Evolutionary conservation across 129 eudicot genomes (phyloP), one percentile per base, ranked within the genome.

Genomic region (carrot (Daucus carota)): DNA sequence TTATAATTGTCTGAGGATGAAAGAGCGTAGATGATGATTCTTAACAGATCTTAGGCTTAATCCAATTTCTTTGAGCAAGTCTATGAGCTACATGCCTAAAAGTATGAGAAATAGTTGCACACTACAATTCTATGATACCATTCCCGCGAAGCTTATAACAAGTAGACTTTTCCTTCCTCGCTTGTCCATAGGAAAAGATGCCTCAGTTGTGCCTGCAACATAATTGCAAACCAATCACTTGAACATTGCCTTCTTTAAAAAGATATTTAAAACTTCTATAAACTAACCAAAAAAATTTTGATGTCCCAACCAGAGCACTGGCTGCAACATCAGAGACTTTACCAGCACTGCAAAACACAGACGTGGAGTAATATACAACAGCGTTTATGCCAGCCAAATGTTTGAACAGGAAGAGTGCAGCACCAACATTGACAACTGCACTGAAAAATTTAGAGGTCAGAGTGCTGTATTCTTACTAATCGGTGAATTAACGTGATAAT

Each of bases 301-400:
- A 76, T 14, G 92, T 93, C 76, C 93, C 98, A 73, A 91, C 98
- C 33, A 94, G 85, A 83, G 98, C 97, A 87, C 98, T 94, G 79
- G 98, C 98, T 67, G 97, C 97, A 84, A 94, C 93, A 79, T 89
- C 97, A 80, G 98, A 94, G 54, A 84, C 78, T 80, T 87, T 84
- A 67, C 98, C 98, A 77, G 97, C 97, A 72, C 87, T 89, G 29
- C 93, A 91, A 83, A 94, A 94, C 16, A 94, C 96, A 22, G 98
- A 80, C 54, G 98, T 91, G n/a, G 98, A 94, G 81, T 90, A 91
- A 73, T 89, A 94, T 5, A 94, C 97, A 38, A 94, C 96, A 32
- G 97, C 97, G 66, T 94, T 94, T 80, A 94, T 94, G 74, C 98
- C 98, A 52, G 98, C 97, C 76, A 94, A 77, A 82, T 94, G 98